Percentiles rank a stretch among this genome's conserved stretches.
Evolutionary conservation across 2,329 filamentous ascomycete species (phyloP).

Genomic region (Incumbomyces lentus): DNA sequence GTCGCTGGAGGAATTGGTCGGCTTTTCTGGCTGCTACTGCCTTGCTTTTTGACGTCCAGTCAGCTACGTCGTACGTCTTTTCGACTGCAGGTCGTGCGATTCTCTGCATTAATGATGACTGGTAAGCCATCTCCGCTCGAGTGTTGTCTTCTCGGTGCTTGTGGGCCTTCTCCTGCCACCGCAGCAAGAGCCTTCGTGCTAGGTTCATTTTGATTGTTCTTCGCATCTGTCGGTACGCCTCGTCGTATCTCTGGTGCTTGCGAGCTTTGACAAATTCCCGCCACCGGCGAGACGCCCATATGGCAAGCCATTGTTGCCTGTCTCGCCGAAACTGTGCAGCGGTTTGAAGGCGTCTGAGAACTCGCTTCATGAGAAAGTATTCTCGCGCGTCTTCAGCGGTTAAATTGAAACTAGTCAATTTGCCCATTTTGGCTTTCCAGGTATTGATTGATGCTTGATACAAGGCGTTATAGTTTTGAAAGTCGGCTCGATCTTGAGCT

Average conservation of each 20-base stretch:
- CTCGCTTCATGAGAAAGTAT: slow-evolving; percentile 6
- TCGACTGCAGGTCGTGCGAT: slow-evolving; percentile 1
- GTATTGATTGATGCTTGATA: slow-evolving; percentile 1
- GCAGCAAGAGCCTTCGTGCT: neutral
- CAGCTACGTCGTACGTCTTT: neutral
- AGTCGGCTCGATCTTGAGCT: slow-evolving; percentile 1
- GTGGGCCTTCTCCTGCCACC: slow-evolving; percentile 1
- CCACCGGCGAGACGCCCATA: slow-evolving; percentile 1
- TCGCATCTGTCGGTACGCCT: slow-evolving; percentile 7
- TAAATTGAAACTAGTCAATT: neutral
- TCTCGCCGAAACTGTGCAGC: neutral
- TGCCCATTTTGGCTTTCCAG: slow-evolving; percentile 1
- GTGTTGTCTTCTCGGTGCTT: neutral
- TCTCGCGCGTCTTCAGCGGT: slow-evolving; percentile 5
- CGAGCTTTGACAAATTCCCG: neutral
- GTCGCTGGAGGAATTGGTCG: neutral
- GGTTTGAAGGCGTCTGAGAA: neutral
- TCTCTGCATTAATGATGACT: neutral
- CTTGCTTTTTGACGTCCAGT: neutral
- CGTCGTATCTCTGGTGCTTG: slow-evolving; percentile 6
- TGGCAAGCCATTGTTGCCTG: neutral
- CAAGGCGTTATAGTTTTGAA: neutral
- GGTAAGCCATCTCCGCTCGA: slow-evolving; percentile 2
- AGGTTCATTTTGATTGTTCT: slow-evolving; percentile 7
- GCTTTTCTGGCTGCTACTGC: neutral